These are phyloP conservation scores for Monoraphidium neglectum DNA, from an alignment of 139 green algal genomes.

Conservation along the genomic window DNA sequence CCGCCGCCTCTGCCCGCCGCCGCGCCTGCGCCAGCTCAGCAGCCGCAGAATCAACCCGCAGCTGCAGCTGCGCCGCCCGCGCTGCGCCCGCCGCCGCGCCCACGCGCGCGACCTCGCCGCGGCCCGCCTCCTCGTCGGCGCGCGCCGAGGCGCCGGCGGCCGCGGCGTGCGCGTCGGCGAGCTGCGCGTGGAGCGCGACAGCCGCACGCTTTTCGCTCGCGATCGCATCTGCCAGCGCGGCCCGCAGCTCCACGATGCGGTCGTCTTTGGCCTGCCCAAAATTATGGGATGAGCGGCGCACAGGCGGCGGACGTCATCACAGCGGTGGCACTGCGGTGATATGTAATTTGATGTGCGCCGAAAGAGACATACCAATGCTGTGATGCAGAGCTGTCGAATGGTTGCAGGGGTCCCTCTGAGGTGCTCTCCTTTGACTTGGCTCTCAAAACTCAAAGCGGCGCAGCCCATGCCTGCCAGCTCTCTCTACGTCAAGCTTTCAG, in stretches of 20 bases:
- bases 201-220: neutral
- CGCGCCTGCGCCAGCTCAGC: neutral
- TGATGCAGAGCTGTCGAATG: neutral
- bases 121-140: neutral
- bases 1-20: no score
- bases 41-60: neutral
- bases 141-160: neutral
- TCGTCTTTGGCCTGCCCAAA: constrained; percentile 35
- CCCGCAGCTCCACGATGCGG: constrained; percentile 42
- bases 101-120: neutral
- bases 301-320: neutral
- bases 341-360: neutral
- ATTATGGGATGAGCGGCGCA: no score
- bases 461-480: no score
- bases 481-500: no score
- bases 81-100: neutral
- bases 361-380: neutral
- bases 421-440: no score
- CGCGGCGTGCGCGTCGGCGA: no score
- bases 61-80: neutral
- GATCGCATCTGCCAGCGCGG: constrained; percentile 23
- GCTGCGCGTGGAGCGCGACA: no score
- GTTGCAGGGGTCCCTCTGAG: neutral
- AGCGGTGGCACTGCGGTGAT: neutral
- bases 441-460: no score